These are phyloP conservation scores for Skeletonema grethae DNA, from an alignment of 108 stramenopile species.

Conservation along the genomic window DNA sequence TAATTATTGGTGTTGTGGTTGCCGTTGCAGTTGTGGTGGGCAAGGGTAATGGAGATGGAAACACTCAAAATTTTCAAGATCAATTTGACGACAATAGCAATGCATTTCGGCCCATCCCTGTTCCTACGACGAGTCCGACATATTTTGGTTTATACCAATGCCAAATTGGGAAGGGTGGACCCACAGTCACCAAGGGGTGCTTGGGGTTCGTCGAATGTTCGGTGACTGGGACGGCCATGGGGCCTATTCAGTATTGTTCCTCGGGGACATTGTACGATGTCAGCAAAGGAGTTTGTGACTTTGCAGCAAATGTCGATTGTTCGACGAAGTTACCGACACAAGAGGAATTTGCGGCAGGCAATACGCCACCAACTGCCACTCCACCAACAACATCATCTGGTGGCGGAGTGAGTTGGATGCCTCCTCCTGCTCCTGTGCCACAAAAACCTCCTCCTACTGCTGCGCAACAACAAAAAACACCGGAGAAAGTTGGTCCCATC, in stretches of 20 bases:
- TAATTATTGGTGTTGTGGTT: constrained; percentile 8
- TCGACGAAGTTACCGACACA: constrained; percentile 7
- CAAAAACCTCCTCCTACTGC: too few species aligned
- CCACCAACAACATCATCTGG: background rate
- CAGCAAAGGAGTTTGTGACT: constrained; percentile 16
- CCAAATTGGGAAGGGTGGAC: constrained; percentile 18
- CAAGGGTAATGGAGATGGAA: constrained; percentile 2
- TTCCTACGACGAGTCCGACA: constrained; percentile 33
- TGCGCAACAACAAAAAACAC: background rate
- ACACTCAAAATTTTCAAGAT: background rate
- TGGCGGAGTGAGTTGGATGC: background rate
- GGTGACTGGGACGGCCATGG: background rate
- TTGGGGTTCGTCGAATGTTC: constrained; percentile 40
- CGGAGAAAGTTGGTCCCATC: constrained; percentile 29
- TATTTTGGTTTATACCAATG: constrained; percentile 34
- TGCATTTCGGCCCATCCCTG: constrained; percentile 1
- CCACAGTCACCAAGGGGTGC: constrained; percentile 26
- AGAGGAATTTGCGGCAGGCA: background rate
- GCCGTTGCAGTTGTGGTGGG: constrained; percentile 21
- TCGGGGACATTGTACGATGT: constrained; percentile 38
- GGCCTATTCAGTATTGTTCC: constrained; percentile 10
- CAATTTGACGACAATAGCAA: background rate
- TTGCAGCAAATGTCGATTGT: constrained; percentile 30
- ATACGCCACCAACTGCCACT: background rate
- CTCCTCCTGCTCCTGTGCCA: background rate